Evolutionary conservation across 2,329 filamentous ascomycete species (phyloP), one percentile per base, ranked within the genome.

Genomic region (Hirsutella minnesotensis): DNA sequence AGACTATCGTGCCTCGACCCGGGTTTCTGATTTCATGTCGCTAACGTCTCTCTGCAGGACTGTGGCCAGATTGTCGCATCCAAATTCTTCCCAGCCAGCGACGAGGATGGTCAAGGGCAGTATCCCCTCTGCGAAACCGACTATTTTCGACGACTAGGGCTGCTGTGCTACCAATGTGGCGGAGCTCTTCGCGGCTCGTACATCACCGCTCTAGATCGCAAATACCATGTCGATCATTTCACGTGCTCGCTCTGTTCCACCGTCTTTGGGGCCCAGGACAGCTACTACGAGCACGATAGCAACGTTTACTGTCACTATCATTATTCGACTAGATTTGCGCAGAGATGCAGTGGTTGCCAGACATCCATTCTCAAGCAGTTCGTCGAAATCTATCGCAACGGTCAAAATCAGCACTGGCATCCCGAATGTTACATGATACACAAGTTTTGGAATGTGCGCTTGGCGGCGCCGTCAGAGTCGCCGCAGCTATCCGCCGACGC

Each of bases 361-460:
- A 95, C 90, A 3, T 87, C 92, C 41, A 98, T 98, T 49, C 71
- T 98, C 36, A 98, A 98, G 67, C 92, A 98, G 61, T 98, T 98
- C 61, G 92, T 98, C 47, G 92, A 98, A 63, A 96, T 98, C 47
- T 98, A 89, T 65, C 83, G 92, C 53, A 96, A 96, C 62, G 90
- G 90, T 2, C 86, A 95, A 60, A 95, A 96, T 58, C 92, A 98
- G 58, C 92, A 98, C 61, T 98, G 92, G 92, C 92, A 98, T 59
- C 92, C 92, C 2, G 92, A 98, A 64, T 98, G 92, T 64, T 98
- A 98, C 65, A 98, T 98, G 92, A 98, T 98, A 49, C 92, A 98
- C 68, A 98, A 98, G 58, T 98, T 96, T 64, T 98, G 92, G 92
- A 98, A 96, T 59, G 92, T 98, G 46, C 81, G 92, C 41, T 70